A percentile compares a stretch with the other conserved stretches of the same genome.
Evolutionary conservation across 2,329 filamentous ascomycete genomes (phyloP).

Genomic region (Zasmidium citrigriseum): DNA sequence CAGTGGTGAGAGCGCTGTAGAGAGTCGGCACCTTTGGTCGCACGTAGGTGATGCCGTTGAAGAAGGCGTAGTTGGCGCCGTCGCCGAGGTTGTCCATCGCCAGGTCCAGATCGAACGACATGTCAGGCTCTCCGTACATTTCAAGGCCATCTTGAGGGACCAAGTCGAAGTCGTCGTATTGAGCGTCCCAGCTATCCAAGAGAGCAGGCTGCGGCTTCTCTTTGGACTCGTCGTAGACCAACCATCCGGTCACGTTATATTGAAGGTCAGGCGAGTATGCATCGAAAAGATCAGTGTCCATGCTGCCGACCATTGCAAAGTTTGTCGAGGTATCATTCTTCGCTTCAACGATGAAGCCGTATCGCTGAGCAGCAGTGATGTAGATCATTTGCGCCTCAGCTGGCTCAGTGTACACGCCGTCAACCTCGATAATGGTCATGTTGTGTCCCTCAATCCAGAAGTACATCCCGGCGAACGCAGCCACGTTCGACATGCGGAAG

Average conservation of each 20-base stretch:
- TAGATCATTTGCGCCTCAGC: slow-evolving; percentile 61
- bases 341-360: slow-evolving; percentile 65
- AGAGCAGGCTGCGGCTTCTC: slow-evolving; percentile 52
- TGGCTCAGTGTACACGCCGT: slow-evolving; percentile 67
- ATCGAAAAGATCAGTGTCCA: slow-evolving; percentile 63
- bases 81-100: slow-evolving; percentile 68
- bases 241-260: slow-evolving; percentile 59
- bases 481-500: slow-evolving; percentile 69
- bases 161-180: slow-evolving; percentile 72
- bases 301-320: slow-evolving; percentile 61
- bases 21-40: slow-evolving; percentile 75
- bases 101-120: slow-evolving; percentile 60
- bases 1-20: slow-evolving; percentile 70
- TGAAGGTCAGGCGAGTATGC: slow-evolving; percentile 66
- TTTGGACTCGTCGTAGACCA: slow-evolving; percentile 55
- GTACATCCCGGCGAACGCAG: slow-evolving; percentile 71
- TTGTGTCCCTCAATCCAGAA: slow-evolving; percentile 69
- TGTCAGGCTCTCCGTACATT: slow-evolving; percentile 63
- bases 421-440: slow-evolving; percentile 68
- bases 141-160: slow-evolving; percentile 67
- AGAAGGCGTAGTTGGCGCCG: slow-evolving; percentile 63
- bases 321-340: slow-evolving; percentile 55
- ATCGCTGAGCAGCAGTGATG: slow-evolving; percentile 69
- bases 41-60: slow-evolving; percentile 76
- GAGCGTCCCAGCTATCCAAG: slow-evolving; percentile 62